phyloP scores from a whole-genome alignment of 495 filamentous ascomycete genomes.

The Neurospora sublineolata region DNA sequence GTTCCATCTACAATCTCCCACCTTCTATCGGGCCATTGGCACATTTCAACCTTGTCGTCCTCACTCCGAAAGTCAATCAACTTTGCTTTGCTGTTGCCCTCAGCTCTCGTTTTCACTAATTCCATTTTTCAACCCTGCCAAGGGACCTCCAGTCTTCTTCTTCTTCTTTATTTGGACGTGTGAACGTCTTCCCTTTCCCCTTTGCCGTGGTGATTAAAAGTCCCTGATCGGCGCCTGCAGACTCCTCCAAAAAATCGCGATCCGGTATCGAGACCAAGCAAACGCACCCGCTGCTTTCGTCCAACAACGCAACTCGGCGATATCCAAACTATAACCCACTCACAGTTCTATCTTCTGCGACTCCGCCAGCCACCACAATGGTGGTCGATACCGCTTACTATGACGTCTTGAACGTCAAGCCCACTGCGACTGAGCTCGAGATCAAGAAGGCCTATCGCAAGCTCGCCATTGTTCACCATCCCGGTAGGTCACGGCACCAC shows the following conservation, averaged over 20 bases:
- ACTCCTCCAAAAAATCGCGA: neutral
- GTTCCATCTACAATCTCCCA: neutral
- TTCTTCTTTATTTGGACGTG: neutral
- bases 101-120: neutral
- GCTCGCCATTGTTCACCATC: conserved; percentile 68
- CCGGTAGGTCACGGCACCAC: conserved; percentile 29
- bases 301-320: neutral
- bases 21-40: neutral
- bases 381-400: conserved; percentile 83
- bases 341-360: neutral
- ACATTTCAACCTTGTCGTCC: neutral
- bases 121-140: neutral
- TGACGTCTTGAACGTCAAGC: conserved; percentile 77
- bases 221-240: neutral
- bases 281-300: neutral
- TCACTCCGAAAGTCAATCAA: neutral
- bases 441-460: conserved; percentile 99
- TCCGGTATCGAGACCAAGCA: neutral
- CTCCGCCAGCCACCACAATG: conserved; percentile 37
- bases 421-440: conserved; percentile 83
- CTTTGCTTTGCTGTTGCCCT: conserved; percentile 1
- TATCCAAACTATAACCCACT: neutral
- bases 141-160: neutral
- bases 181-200: neutral
- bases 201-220: neutral